These are phyloP conservation scores for Gossypium raimondii DNA, from an alignment of 345 rosid species.

Conservation along the genomic window DNA sequence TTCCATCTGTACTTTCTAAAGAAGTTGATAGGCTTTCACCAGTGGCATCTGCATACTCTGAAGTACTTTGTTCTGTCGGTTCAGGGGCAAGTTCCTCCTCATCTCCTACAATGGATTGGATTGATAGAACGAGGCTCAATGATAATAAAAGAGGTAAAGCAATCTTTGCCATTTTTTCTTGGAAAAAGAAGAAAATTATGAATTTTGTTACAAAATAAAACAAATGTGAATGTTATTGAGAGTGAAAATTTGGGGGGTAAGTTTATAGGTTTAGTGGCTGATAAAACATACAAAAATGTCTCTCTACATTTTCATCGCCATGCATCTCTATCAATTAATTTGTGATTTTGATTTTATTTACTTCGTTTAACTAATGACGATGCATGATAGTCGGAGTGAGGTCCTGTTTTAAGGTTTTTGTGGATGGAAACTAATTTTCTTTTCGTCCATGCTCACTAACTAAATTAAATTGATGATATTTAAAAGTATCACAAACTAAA, in stretches of 20 bases:
- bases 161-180: slow-evolving; percentile 5
- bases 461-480: too few species aligned
- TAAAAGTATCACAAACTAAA: too few species aligned
- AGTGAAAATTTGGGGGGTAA: neutral
- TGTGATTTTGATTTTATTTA: too few species aligned
- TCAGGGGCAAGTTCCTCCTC: neutral
- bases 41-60: neutral
- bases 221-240: neutral
- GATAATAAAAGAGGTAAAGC: neutral
- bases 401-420: neutral
- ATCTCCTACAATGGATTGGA: slow-evolving; percentile 1
- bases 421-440: neutral
- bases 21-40: neutral
- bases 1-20: neutral
- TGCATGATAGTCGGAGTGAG: neutral
- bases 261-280: neutral
- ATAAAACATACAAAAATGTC: neutral
- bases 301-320: neutral
- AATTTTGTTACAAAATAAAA: neutral
- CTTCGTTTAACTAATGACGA: too few species aligned
- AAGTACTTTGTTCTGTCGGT: neutral
- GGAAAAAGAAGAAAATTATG: neutral
- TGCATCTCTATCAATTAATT: too few species aligned
- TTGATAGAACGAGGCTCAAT: neutral
- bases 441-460: too few species aligned